Base-by-base conservation (phyloP, 1,139 yeast genomes). In the Keqinozyma sinolaborantium region DNA sequence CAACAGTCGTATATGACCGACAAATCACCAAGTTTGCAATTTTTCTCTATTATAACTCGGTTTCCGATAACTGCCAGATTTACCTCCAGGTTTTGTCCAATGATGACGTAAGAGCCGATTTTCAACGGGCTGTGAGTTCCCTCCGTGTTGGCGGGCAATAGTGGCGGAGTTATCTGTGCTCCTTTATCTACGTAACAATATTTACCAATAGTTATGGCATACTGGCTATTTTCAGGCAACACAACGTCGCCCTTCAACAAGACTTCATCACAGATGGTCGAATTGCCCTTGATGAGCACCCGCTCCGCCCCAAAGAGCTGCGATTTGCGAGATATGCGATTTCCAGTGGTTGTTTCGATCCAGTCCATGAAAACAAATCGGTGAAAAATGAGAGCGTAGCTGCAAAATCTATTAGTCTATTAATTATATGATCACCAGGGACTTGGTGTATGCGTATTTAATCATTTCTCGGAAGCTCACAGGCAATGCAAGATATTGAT, bases 1-100 rank as follows among this genome's bases (percentile, higher is more conserved):
- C 79, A 80, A 43, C 85, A 77, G 44, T 82, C 88, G 41, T 78
- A 75, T 20, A 83, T 58, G n/a, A 78, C 66, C 4, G 73, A 60
- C 32, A 67, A 57, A 36, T 65, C 60, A 7, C 73, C 63, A 15
- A 74, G 40, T 0, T 36, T 30, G 36, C 75, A 70, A 24, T 59
- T 41, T 1, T 47, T 41, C 16, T 73, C 88, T 4, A 83, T 59
- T 7, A 60, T 41, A 19, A 83, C 83, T 32, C 83, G 53, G 38
- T 63, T 68, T 1, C 90, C 92, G 10, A 83, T 67, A 28, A 58
- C 62, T 2, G 73, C 74, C 54, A 70, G 67, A 14, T 62, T 53
- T 1, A 81, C 45, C 4, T 32, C 38, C 6, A 73, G 47, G 25
- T 58, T 50, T 4, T 43, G 41, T 1, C 85, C 87, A 2, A 83